Conservation (phyloP, 2,329 filamentous ascomycete genomes). For the Alternaria gaisen region DNA sequence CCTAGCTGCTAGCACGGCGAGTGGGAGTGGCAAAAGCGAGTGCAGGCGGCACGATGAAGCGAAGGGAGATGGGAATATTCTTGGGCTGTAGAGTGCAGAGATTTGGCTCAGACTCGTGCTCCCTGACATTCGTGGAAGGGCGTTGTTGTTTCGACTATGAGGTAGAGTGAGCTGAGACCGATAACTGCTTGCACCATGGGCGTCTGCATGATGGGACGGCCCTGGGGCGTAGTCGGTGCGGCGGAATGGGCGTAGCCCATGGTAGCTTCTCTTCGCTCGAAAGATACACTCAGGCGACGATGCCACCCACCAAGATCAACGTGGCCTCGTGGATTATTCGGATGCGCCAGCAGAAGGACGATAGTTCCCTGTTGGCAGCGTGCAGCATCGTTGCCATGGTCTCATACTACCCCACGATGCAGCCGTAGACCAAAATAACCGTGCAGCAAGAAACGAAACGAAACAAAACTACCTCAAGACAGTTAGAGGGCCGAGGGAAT, state of each 20-base stretch:
- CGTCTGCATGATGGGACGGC: conserved; percentile 12
- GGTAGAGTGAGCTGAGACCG: conserved; percentile 3
- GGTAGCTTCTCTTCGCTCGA: neutral
- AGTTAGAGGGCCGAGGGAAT: conserved; percentile 21
- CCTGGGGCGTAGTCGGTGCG: conserved; percentile 11
- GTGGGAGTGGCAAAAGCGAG: neutral
- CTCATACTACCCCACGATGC: conserved; percentile 26
- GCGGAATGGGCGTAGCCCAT: neutral
- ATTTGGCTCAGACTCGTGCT: neutral
- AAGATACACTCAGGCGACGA: neutral
- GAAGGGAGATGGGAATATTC: neutral
- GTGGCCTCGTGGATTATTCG: conserved; percentile 22
- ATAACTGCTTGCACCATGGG: conserved; percentile 11
- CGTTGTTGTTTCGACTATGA: neutral
- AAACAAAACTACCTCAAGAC: conserved; percentile 32
- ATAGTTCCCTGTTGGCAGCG: neutral
- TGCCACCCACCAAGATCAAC: conserved; percentile 20
- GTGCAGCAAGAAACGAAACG: conserved; percentile 25
- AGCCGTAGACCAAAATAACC: conserved; percentile 42
- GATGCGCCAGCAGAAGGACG: conserved; percentile 3
- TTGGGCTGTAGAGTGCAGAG: conserved; percentile 1
- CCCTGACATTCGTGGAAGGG: neutral
- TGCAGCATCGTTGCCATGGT: conserved; percentile 10
- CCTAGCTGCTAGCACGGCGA: conserved; percentile 2
- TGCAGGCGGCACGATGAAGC: neutral